Conservation (phyloP, 345 rosid genomes). For the Ceriops decandra region DNA sequence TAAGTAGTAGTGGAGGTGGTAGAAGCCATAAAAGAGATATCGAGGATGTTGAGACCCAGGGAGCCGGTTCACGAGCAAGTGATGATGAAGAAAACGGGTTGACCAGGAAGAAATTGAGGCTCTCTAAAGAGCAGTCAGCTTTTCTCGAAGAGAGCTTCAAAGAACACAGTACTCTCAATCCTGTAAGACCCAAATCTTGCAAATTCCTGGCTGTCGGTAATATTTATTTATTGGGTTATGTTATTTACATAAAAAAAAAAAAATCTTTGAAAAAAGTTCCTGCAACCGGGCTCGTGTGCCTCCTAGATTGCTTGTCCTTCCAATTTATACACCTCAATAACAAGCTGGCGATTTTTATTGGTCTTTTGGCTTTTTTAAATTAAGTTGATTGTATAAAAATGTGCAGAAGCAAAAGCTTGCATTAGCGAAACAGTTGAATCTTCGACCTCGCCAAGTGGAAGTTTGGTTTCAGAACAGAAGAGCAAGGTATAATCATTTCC, state of each 20-base stretch:
- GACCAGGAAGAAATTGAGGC: conserved; percentile 86
- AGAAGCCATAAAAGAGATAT: conserved; percentile 46
- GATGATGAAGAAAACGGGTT: conserved; percentile 85
- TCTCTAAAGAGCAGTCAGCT: conserved; percentile 86
- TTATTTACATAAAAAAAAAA: neutral
- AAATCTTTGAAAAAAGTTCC: too few relatives aligned
- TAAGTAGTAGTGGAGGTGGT: conserved; percentile 33
- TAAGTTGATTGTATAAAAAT: neutral
- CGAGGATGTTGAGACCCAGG: conserved; percentile 38
- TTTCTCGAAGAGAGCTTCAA: conserved; percentile 93
- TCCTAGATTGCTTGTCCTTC: too few relatives aligned
- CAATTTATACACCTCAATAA: too few relatives aligned
- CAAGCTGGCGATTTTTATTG: too few relatives aligned
- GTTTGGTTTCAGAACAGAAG: conserved; percentile 98
- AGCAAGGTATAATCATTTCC: conserved; percentile 57
- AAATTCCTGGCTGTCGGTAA: neutral
- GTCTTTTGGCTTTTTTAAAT: too few relatives aligned
- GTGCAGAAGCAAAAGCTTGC: conserved; percentile 77
- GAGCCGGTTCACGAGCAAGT: conserved; percentile 68
- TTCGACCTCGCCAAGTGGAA: conserved; percentile 92
- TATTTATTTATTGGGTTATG: neutral
- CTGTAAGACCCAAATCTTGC: conserved; percentile 43
- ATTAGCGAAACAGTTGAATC: conserved; percentile 78
- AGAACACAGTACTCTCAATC: conserved; percentile 82
- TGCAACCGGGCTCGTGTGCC: too few relatives aligned